These are phyloP conservation scores for Limonium bicolor DNA, from an alignment of 148 eudicot genomes.

Conservation along the genomic window DNA sequence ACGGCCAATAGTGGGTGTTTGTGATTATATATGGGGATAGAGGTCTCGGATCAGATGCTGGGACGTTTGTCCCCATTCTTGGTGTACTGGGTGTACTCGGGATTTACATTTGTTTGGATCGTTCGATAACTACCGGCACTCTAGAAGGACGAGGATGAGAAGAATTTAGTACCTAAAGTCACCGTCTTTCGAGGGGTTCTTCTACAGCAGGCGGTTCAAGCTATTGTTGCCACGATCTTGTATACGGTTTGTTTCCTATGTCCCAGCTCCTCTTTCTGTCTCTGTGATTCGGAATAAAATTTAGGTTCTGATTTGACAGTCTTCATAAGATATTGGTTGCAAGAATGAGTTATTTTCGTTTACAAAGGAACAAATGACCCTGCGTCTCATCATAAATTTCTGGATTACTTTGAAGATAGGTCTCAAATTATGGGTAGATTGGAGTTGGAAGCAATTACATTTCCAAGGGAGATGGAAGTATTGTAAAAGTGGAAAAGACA, in stretches of 20 bases:
- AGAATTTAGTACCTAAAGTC: conserved; percentile 12
- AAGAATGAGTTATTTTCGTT: too few relatives aligned
- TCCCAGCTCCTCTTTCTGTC: neutral
- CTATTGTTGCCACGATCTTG: conserved; percentile 14
- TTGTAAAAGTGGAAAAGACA: too few relatives aligned
- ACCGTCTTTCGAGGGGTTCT: conserved; percentile 12
- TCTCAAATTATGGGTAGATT: too few relatives aligned
- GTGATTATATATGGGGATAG: too few relatives aligned
- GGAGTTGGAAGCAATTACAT: too few relatives aligned
- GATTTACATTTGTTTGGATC: conserved; percentile 2
- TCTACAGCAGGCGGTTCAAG: conserved; percentile 14
- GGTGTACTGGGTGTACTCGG: conserved; percentile 3
- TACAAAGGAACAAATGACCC: too few relatives aligned
- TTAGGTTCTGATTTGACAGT: neutral
- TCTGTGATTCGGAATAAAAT: neutral
- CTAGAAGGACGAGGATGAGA: conserved; percentile 10
- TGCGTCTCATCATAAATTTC: too few relatives aligned
- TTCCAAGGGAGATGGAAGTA: too few relatives aligned
- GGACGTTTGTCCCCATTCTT: neutral
- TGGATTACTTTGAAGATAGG: too few relatives aligned
- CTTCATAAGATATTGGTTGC: too few relatives aligned
- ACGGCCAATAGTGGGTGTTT: too few relatives aligned
- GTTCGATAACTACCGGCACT: conserved; percentile 5
- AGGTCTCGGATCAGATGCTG: conserved; percentile 4
- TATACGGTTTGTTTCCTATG: conserved; percentile 4